A percentile compares a stretch with the other conserved stretches of the same genome.
Conservation (phyloP, 1,284 basidiomycete genomes). For the Laetiporus sulphureus region DNA sequence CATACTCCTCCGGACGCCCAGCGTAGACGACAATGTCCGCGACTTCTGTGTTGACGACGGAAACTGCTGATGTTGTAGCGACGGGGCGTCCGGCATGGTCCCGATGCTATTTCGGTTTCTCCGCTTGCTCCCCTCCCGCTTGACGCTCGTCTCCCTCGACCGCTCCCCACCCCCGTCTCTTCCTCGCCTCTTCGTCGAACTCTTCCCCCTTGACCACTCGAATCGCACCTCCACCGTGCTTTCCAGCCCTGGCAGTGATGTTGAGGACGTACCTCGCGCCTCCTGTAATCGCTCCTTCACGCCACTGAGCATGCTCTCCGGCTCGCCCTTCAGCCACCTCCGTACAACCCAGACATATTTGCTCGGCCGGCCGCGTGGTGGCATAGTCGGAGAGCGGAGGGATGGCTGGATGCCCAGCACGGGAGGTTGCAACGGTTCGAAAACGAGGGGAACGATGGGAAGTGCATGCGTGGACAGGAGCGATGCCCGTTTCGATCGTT, state of each 20-base stretch:
- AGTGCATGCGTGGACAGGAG: slow-evolving; percentile 3
- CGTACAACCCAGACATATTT: slow-evolving; percentile 82
- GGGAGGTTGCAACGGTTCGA: slow-evolving; percentile 37
- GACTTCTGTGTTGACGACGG: slow-evolving; percentile 9
- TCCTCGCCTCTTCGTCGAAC: slow-evolving; percentile 13
- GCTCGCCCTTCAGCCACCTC: slow-evolving; percentile 65
- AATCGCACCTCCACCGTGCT: slow-evolving; percentile 57
- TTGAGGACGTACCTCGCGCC: slow-evolving; percentile 8
- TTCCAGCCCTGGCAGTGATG: slow-evolving; percentile 13
- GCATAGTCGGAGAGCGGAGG: slow-evolving; percentile 33
- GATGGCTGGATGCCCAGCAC: slow-evolving; percentile 62
- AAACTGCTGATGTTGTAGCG: slow-evolving; percentile 12
- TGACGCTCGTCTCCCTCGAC: slow-evolving; percentile 3
- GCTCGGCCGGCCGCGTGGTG: slow-evolving; percentile 41
- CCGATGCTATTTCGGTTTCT: slow-evolving; percentile 14
- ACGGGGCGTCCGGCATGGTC: slow-evolving; percentile 20
- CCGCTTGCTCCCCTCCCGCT: slow-evolving; percentile 5
- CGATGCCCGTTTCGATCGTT: slow-evolving; percentile 6
- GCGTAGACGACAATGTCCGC: slow-evolving; percentile 9
- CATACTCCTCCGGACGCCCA: slow-evolving; percentile 12
- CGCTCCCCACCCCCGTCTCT: slow-evolving; percentile 13
- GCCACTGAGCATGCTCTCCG: slow-evolving; percentile 31
- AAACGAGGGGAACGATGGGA: background rate
- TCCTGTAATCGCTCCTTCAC: slow-evolving; percentile 32
- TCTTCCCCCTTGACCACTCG: slow-evolving; percentile 62